Percentiles rank a stretch among this genome's conserved stretches.
Conservation (phyloP, 805 yeast genomes). For the Candida cerambycidarum region DNA sequence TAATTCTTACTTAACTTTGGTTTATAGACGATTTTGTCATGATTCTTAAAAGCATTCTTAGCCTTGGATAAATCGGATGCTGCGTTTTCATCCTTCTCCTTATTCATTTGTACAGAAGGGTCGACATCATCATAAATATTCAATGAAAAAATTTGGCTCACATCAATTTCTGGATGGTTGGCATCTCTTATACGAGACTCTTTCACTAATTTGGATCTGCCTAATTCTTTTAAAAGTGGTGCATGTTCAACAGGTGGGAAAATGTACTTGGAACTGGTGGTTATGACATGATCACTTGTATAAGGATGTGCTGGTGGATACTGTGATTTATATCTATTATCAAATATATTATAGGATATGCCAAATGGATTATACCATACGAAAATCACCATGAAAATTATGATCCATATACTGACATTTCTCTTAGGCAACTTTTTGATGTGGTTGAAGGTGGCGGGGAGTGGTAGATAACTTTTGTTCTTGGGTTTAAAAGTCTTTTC, state of each 20-base stretch:
- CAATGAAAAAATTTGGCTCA: conserved; percentile 32
- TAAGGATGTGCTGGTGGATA: conserved; percentile 36
- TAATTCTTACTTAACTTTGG: conserved; percentile 35
- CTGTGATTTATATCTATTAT: neutral
- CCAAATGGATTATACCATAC: conserved; percentile 23
- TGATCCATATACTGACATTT: conserved; percentile 8
- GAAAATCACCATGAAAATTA: conserved; percentile 19
- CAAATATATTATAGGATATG: conserved; percentile 8
- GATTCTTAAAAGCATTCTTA: conserved; percentile 60
- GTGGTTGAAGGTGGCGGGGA: conserved; percentile 28
- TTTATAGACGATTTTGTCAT: conserved; percentile 56
- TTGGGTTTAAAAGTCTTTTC: conserved; percentile 26
- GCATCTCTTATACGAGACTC: conserved; percentile 49
- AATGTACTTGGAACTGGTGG: conserved; percentile 53
- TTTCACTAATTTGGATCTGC: conserved; percentile 51
- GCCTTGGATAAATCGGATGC: conserved; percentile 44
- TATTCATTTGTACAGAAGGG: conserved; percentile 29
- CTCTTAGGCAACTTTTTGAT: conserved; percentile 10
- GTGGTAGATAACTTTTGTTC: conserved; percentile 24
- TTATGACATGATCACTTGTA: conserved; percentile 34
- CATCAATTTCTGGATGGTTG: conserved; percentile 38
- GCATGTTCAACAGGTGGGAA: conserved; percentile 79
- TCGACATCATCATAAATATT: conserved; percentile 46
- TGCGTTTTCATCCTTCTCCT: conserved; percentile 50
- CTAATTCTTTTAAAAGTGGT: conserved; percentile 56